Evolutionary conservation across 2,329 filamentous ascomycete genomes (phyloP).

Genomic region (Elsinoe necatrix): DNA sequence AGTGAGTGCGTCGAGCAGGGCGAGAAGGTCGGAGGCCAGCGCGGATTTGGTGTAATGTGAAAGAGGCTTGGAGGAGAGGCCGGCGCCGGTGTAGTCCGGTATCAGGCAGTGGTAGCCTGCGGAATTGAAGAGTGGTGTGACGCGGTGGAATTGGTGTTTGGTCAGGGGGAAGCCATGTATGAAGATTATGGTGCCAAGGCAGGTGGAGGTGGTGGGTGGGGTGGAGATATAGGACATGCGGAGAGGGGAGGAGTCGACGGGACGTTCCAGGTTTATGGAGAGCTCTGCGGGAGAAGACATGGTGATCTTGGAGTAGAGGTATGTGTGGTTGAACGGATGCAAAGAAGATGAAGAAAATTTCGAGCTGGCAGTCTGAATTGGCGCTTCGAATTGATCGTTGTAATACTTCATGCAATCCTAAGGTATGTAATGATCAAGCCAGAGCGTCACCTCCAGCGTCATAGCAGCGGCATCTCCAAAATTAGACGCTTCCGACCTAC

Average conservation of each 20-base stretch:
- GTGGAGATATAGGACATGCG: not conserved
- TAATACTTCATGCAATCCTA: not conserved
- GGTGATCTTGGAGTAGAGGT: no score
- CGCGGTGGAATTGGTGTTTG: constrained; percentile 33
- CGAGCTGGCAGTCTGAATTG: no score
- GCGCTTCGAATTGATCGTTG: not conserved
- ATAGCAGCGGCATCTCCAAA: not conserved
- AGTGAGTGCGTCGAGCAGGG: constrained; percentile 25
- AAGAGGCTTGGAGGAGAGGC: constrained; percentile 31
- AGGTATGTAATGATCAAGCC: not conserved
- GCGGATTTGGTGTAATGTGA: constrained; percentile 34
- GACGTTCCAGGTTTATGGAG: not conserved
- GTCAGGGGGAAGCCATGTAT: constrained; percentile 42
- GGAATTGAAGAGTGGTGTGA: constrained; percentile 24
- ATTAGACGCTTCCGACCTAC: not conserved
- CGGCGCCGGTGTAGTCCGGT: constrained; percentile 35
- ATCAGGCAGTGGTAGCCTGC: constrained; percentile 35
- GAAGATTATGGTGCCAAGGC: constrained; percentile 29
- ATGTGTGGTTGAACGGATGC: no score
- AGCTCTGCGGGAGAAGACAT: not conserved
- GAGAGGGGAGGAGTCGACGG: not conserved
- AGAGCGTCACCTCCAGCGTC: constrained; percentile 3
- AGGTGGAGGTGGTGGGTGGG: not conserved
- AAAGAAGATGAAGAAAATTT: no score
- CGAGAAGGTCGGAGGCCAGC: constrained; percentile 34